Evolutionary conservation across 2,329 filamentous ascomycete species (phyloP).

Genomic region (Cadophora gregata): DNA sequence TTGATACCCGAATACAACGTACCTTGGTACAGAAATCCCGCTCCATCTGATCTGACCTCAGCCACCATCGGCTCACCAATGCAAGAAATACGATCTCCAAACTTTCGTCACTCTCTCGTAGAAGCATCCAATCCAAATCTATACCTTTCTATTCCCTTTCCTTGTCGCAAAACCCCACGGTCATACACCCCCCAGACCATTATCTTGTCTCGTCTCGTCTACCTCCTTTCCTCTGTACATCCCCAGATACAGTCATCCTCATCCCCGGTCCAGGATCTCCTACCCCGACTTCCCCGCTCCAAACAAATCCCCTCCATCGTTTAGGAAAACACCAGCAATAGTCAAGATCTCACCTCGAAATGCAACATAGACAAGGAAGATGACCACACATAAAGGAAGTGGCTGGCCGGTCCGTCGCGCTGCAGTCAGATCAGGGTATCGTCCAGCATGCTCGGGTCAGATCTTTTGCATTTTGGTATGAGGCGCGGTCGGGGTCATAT

Average conservation of each 20-base stretch:
- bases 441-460: neutral
- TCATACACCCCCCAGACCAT: neutral
- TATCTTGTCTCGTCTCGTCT: neutral
- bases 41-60: constrained; percentile 5
- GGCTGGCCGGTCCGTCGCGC: neutral
- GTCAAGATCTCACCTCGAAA: neutral
- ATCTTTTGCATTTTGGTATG: neutral
- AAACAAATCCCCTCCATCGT: neutral
- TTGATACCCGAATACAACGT: neutral
- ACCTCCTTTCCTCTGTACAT: neutral
- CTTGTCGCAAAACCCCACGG: neutral
- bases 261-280: neutral
- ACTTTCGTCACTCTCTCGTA: constrained; percentile 11
- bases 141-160: neutral
- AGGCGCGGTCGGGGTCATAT: neutral
- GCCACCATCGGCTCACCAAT: neutral
- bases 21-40: neutral
- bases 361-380: constrained; percentile 1
- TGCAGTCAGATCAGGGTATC: neutral
- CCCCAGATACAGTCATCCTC: constrained; percentile 8
- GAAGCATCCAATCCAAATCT: neutral
- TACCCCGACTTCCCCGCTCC: neutral
- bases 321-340: neutral
- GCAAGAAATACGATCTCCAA: constrained; percentile 10
- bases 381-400: neutral